Evolutionary conservation across 306 rosid species (phyloP).

Genomic region (Sechiopsis laciniata): DNA sequence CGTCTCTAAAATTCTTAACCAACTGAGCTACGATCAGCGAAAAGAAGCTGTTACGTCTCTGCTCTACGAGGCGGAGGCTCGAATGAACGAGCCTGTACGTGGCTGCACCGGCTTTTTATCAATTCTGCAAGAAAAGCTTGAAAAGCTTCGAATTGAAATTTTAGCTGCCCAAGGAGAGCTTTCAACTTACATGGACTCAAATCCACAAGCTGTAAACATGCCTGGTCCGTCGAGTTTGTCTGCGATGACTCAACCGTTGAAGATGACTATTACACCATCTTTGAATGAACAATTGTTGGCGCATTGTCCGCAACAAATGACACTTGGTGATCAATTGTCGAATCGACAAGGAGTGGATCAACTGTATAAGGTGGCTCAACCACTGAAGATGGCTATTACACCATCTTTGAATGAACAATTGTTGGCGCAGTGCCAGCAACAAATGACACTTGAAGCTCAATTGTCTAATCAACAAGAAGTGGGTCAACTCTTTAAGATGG

Average conservation of each 20-base stretch:
- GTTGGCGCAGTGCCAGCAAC: too few relatives aligned
- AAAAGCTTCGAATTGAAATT: constrained; percentile 25
- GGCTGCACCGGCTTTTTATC: constrained; percentile 36
- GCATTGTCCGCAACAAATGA: too few relatives aligned
- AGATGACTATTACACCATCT: too few relatives aligned
- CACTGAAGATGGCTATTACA: too few relatives aligned
- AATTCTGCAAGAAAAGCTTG: constrained; percentile 24
- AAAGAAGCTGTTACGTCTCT: constrained; percentile 18
- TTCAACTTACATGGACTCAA: neutral
- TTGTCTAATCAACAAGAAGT: too few relatives aligned
- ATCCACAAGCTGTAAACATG: neutral
- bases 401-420: too few relatives aligned
- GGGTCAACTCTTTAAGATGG: too few relatives aligned
- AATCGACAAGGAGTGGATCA: too few relatives aligned
- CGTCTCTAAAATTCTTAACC: neutral
- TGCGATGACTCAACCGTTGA: neutral
- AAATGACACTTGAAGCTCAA: too few relatives aligned
- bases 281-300: too few relatives aligned
- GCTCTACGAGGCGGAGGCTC: constrained; percentile 37
- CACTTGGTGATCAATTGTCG: too few relatives aligned
- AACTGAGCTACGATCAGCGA: neutral
- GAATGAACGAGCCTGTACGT: constrained; percentile 33
- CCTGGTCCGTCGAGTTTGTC: neutral
- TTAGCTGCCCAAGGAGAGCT: neutral
- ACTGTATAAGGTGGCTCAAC: too few relatives aligned